Evolutionary conservation across 139 green algal species (phyloP).

Genomic region (Micractinium sp.): DNA sequence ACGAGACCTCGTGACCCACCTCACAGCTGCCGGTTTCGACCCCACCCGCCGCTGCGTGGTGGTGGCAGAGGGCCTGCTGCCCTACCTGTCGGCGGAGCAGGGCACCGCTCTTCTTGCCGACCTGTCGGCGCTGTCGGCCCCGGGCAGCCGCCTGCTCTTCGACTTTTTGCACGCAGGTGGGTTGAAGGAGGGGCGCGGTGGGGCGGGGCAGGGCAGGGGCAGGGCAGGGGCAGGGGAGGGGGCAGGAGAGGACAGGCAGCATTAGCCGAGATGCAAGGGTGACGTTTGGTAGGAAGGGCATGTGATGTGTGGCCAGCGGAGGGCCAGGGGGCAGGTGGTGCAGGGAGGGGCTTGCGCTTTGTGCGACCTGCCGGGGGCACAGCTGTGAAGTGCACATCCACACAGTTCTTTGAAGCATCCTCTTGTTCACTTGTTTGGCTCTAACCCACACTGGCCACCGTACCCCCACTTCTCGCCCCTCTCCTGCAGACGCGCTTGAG

Average conservation of each 20-base stretch:
- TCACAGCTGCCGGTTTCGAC: constrained; percentile 14
- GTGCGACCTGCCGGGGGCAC: too few species aligned
- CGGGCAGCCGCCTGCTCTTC: constrained; percentile 29
- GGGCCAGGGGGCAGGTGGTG: too few species aligned
- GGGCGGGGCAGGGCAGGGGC: neutral
- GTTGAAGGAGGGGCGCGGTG: neutral
- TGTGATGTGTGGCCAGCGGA: too few species aligned
- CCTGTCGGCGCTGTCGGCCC: constrained; percentile 13
- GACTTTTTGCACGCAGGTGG: constrained; percentile 26
- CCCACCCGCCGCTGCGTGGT: constrained; percentile 7
- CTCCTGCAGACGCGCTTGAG: constrained; percentile 1
- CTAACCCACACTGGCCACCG: neutral
- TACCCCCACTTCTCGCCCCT: too few species aligned
- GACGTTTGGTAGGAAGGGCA: too few species aligned
- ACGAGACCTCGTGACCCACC: neutral
- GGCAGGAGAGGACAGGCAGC: too few species aligned
- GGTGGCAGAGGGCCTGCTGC: constrained; percentile 23
- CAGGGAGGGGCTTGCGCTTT: too few species aligned
- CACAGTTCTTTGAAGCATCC: too few species aligned
- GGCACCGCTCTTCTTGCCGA: constrained; percentile 5
- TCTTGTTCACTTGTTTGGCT: too few species aligned
- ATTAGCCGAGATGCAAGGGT: too few species aligned
- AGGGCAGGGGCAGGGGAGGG: neutral
- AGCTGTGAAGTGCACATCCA: too few species aligned
- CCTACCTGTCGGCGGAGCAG: neutral